Evolutionary conservation across 768 basidiomycete species (phyloP).

Genomic region (Agaricus subrufescens): DNA sequence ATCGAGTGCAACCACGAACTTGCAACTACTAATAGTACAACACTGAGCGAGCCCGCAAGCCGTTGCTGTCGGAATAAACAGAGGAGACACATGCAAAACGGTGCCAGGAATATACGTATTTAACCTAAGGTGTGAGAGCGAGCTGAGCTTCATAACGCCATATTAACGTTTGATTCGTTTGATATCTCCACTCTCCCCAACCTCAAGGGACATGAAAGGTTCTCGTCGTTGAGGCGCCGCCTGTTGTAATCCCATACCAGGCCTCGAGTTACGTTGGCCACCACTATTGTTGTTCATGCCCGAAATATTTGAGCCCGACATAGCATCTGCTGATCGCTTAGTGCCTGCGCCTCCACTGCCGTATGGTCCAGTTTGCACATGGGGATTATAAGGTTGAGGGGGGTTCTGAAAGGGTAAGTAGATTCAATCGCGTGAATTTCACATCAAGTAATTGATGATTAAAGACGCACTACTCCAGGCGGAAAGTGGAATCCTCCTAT

Average conservation of each 20-base stretch:
- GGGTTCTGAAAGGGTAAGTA: conserved; percentile 9
- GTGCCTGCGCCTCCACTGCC: conserved; percentile 18
- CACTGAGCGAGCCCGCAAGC: conserved; percentile 74
- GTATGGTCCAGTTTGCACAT: conserved; percentile 5
- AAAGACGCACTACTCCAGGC: conserved; percentile 35
- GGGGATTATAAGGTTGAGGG: conserved; percentile 1
- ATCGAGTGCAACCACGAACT: no score
- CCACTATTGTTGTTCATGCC: conserved; percentile 14
- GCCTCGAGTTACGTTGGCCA: conserved; percentile 18
- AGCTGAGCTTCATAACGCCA: neutral
- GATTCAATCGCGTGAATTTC: conserved; percentile 2
- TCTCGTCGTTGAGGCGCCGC: conserved; percentile 17
- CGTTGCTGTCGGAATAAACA: conserved; percentile 27
- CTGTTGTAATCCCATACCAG: conserved; percentile 37
- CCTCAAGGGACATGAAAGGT: conserved; percentile 31
- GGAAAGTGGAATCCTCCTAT: conserved; percentile 49
- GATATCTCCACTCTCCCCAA: conserved; percentile 33
- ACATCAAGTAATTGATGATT: conserved; percentile 13
- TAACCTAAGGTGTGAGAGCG: neutral
- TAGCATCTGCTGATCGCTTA: conserved; percentile 30
- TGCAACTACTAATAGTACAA: no score
- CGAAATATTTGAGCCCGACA: conserved; percentile 13
- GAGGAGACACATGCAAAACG: neutral
- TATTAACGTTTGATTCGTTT: conserved; percentile 40
- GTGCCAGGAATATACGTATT: neutral